These are phyloP conservation scores for Fusarium gaditjirri DNA, from an alignment of 2,329 filamentous ascomycete species.

Conservation along the genomic window DNA sequence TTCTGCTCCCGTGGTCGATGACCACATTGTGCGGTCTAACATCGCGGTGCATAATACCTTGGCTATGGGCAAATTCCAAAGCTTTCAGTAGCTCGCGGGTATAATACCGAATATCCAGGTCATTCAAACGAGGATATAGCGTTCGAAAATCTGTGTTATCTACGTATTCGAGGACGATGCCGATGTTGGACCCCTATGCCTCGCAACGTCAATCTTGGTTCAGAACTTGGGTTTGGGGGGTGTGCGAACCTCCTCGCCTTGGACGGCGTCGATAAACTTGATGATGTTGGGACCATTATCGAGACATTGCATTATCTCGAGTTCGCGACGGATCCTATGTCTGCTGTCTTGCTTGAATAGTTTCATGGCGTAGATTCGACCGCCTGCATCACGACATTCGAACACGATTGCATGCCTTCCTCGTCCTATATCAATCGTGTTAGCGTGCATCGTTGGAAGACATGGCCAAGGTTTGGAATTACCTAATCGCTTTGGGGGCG, in stretches of 20 bases:
- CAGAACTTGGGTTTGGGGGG: rapidly evolving
- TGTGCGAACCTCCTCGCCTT: constrained; percentile 5
- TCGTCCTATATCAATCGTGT: not conserved
- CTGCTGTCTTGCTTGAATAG: constrained; percentile 9
- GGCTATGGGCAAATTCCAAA: constrained; percentile 3
- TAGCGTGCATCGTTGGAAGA: not conserved
- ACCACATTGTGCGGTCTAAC: constrained; percentile 15
- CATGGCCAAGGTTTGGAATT: rapidly evolving
- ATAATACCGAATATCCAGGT: constrained; percentile 12
- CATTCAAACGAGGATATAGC: not conserved
- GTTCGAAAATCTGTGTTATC: constrained; percentile 5
- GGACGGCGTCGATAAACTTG: not conserved
- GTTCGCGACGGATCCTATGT: not conserved
- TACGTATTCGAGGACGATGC: constrained; percentile 18
- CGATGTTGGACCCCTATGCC: constrained; percentile 2
- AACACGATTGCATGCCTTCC: constrained; percentile 19
- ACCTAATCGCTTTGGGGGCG: constrained; percentile 5
- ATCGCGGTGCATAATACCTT: constrained; percentile 17
- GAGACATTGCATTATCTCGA: not conserved
- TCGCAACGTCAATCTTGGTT: rapidly evolving
- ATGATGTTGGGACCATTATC: not conserved
- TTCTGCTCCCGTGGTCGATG: constrained; percentile 4
- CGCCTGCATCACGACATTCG: not conserved
- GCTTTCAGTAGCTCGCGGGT: constrained; percentile 4
- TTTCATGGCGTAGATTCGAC: constrained; percentile 16